Evolutionary conservation across 2,329 filamentous ascomycete species (phyloP), one percentile per base, ranked within the genome.

Genomic region (Paraphaeosphaeria sporulosa): DNA sequence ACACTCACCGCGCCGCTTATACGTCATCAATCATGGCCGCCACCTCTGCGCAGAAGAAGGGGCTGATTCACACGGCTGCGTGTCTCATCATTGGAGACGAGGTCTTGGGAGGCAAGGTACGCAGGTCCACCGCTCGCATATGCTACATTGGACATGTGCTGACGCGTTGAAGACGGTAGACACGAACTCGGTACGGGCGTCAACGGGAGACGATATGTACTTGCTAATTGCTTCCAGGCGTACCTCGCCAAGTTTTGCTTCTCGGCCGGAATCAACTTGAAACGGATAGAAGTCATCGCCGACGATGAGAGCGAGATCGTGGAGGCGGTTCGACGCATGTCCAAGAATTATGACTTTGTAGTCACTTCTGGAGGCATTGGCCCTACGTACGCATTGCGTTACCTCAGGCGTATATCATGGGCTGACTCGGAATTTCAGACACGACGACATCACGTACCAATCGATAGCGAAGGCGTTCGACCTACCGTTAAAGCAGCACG

Each of bases 31-130:
- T 73, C 64, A 83, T 84, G 71, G 81, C 83, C 4, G 82, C 84
- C 60, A 58, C 61, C 48, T n/a, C 17, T 17, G 15, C 38, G 15
- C 83, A 86, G 64, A 85, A 84, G 71, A 82, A 85, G 70, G 84
- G 89, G 73, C 88, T 86, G 61, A 96, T 98, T 68, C 89, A 93
- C 74, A 97, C 94, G 49, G 95, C 94, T 12, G 94, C 91, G 58
- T 96, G 93, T 78, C 81, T 98, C 65, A 93, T 99, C 61, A 98
- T 99, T 71, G 94, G 94, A n/a, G 94, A 98, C 80, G 94, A 97
- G 78, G 93, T 98, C 5, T 84, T 98, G 4, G 94, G 93, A 23
- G 94, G 95, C 70, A 98, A 98, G 90, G 94, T 93, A 77, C 65
- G 82, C 59, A 61, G 32, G 48, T 50, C 23, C 34, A 48, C 47